Evolutionary conservation across 164 flowering plant species (phyloP), one percentile per base, ranked within the genome.

Genomic region (Stephania yunnanensis): DNA sequence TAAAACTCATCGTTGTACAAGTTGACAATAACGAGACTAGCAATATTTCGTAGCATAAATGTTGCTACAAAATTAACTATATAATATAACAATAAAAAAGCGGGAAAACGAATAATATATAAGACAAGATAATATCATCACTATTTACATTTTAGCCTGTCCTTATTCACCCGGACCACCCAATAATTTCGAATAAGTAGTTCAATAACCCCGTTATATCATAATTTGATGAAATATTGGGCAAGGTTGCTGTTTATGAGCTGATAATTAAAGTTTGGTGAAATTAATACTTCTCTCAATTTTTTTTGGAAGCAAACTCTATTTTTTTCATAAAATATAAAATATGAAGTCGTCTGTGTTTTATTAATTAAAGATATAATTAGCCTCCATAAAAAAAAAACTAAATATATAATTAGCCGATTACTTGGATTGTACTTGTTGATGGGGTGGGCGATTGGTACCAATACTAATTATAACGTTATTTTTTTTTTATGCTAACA

Each of bases 171-270:
- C 25, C 25, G 25, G 25, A 25, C 55, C 70, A 69, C 74, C 73
- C 80, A 73, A 73, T 73, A 78, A 78, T 73, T n/a, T 36, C 19
- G 0, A 15, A 76, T 71, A 71, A 77, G 20, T 20, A 67, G 15
- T 55, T 36, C 13, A 70, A 63, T 31, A 17, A 19, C 15, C 30
- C n/a, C 46, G 1, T 36, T 36, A 36, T 36, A 25, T 0, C 25
- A 25, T 25, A 25, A 25, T 25, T 25, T 25, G 25, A 25, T 25
- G 25, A 25, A 25, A 25, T 25, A 25, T 25, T 25, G 25, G 25
- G 25, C 25, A 25, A 25, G 25, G 0, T 25, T 25, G n/a, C 25
- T 25, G 25, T 25, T 25, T 25, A 25, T 25, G 25, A 25, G 42
- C 42, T 36, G 0, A 36, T 36, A 36, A 2, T 2, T 36, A 36